Evolutionary conservation across 129 eudicot species (phyloP), one percentile per base, ranked within the genome.

Genomic region (Escallonia rubra): DNA sequence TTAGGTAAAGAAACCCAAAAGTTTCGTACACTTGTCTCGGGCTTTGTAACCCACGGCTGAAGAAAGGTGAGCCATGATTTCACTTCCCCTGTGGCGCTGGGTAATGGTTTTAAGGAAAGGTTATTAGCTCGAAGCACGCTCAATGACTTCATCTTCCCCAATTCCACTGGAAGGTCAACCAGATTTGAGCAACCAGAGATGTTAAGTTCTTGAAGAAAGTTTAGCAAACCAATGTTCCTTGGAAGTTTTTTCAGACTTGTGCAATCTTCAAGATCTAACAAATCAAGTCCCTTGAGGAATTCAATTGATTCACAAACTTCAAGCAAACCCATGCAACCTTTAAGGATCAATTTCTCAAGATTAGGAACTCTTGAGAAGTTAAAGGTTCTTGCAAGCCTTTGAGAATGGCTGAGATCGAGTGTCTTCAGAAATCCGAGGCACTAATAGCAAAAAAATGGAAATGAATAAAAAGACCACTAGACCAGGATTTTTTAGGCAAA

Each of bases 381-480:
- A 15, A 48, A 48, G 1, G 65, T 61, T 34, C 48, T 40, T 3
- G 14, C 44, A 10, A 61, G 65, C 13, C 46, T 4, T 6, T 40
- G 16, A 41, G 65, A 61, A 61, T 61, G 65, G n/a, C 65, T 61
- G 48, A 61, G 65, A 61, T 61, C n/a, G 15, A 61, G 48, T 10
- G 8, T 41, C 11, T 66, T 66, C 14, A 66, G 7, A 5, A 49
- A 66, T 41, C 38, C 34, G 12, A 66, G 50, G 11, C 40, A 3
- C 71, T 66, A 51, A 8, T 1, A 54, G 16, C 40, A 2, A 6
- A 38, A n/a, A 34, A 47, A 7, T n/a, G 5, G 4, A 46, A 43
- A 23, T 8, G 4, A 48, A 41, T 7, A 2, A n/a, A 3, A 8
- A 50, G 11, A 50, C n/a, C n/a, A n/a, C n/a, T n/a, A n/a, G n/a